Conservation (phyloP, 441 rosid species). For the Raphanus hybrid region DNA sequence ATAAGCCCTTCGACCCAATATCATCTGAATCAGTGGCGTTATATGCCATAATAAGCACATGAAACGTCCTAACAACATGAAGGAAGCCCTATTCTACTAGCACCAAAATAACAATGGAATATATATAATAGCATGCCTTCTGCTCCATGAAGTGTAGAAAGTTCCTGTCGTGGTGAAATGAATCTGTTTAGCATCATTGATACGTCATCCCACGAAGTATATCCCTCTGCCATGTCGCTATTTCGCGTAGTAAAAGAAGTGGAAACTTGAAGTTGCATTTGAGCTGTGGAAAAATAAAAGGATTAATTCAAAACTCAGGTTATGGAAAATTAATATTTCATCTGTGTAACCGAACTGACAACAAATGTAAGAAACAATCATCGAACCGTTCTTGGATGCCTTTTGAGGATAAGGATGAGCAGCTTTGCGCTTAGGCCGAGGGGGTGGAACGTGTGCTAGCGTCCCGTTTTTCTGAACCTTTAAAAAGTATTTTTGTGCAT, state of each 20-base stretch:
- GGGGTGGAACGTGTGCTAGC: constrained; percentile 78
- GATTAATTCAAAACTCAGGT: constrained; percentile 25
- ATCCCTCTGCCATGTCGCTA: constrained; percentile 55
- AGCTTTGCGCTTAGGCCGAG: constrained; percentile 82
- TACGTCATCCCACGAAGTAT: constrained; percentile 69
- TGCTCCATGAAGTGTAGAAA: constrained; percentile 49
- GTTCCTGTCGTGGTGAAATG: constrained; percentile 53
- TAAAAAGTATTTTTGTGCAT: constrained; percentile 81
- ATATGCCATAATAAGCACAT: constrained; percentile 66
- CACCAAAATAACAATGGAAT: constrained; percentile 9
- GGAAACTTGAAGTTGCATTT: constrained; percentile 61
- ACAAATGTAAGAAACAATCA: not conserved
- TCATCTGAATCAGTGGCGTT: constrained; percentile 90
- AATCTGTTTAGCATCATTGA: constrained; percentile 49
- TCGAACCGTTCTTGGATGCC: constrained; percentile 65
- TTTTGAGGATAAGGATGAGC: constrained; percentile 81
- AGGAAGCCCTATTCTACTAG: constrained; percentile 40
- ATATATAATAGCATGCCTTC: constrained; percentile 57
- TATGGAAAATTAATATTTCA: not conserved
- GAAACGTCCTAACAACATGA: constrained; percentile 48
- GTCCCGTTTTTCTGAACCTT: constrained; percentile 80
- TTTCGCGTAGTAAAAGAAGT: constrained; percentile 51
- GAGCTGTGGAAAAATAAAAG: constrained; percentile 45
- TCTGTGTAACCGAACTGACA: not conserved
- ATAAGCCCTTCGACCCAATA: constrained; percentile 72